Evolutionary conservation across 2,329 filamentous ascomycete genomes (phyloP).

Genomic region (Periconia sp.): DNA sequence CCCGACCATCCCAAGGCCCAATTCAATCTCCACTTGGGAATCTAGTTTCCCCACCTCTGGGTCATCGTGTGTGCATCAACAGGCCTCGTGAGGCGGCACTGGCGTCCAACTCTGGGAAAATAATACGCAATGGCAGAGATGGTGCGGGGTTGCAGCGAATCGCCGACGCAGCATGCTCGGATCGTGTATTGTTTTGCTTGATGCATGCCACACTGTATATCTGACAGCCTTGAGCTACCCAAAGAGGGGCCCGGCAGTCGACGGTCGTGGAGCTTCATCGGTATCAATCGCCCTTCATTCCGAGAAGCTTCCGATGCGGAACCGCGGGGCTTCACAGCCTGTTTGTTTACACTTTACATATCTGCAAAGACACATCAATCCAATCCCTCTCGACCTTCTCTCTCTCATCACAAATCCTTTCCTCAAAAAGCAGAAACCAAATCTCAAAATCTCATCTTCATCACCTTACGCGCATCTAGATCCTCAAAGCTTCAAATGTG

Average conservation of each 20-base stretch:
- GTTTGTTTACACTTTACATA: not conserved
- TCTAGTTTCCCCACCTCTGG: slow-evolving; percentile 34
- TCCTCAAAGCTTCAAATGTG: too few relatives aligned
- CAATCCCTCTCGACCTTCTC: too few relatives aligned
- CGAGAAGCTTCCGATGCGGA: not conserved
- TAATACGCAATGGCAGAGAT: slow-evolving; percentile 29
- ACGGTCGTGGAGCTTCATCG: not conserved
- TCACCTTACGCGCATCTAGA: too few relatives aligned
- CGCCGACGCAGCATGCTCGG: slow-evolving; percentile 14
- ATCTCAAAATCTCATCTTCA: too few relatives aligned
- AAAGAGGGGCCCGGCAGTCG: not conserved
- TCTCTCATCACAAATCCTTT: too few relatives aligned
- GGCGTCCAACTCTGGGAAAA: slow-evolving; percentile 36
- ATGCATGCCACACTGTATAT: slow-evolving; percentile 2
- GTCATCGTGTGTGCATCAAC: slow-evolving; percentile 17
- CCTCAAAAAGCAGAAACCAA: too few relatives aligned
- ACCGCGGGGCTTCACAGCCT: not conserved
- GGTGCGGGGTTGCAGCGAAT: slow-evolving; percentile 42
- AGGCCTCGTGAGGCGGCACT: slow-evolving; percentile 21
- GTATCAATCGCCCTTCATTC: not conserved
- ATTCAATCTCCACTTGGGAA: slow-evolving; percentile 19
- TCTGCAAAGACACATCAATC: not conserved
- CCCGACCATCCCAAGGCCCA: slow-evolving; percentile 8
- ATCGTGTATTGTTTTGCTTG: slow-evolving; percentile 14
- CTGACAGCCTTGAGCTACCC: not conserved